Evolutionary conservation across 2,329 filamentous ascomycete species (phyloP), one percentile per base, ranked within the genome.

Genomic region (Colletotrichum sp.): DNA sequence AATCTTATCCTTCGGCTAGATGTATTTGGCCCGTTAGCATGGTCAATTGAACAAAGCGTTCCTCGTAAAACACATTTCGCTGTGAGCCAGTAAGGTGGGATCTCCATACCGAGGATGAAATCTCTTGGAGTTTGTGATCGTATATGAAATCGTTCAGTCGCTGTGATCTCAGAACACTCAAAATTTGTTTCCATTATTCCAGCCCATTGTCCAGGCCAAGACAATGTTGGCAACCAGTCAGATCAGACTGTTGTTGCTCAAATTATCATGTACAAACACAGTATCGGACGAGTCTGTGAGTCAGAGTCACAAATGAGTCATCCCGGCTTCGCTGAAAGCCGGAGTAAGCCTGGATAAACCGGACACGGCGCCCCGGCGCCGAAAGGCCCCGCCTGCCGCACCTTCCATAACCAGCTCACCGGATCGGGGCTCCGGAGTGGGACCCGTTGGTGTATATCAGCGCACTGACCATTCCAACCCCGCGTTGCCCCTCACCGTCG

Each of bases 391-490:
- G 3, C 18, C 21, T n/a, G 26, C 28, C 28, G 26, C 71, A 38
- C 21, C 38, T 24, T 57, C 60, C 68, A n/a, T 28, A 30, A 57
- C 36, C 36, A 38, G 66, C 58, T 30, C 32, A 8, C 67, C 71
- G 67, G 60, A 60, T 36, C 67, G 67, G 38, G 12, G n/a, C 16
- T n/a, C 3, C 67, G 67, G 67, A 43, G 18, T 52, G 61, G 21
- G 38, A 18, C 72, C 26, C 28, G 6, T n/a, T 15, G 8, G 60
- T 38, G 16, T 61, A 24, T 10, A 8, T n/a, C 8, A 12, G 18
- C 34, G 74, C 74, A 76, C 48, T 58, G 70, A 65, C 74, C 73
- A 74, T 28, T 21, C 12, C 6, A 15, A 65, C 70, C 73, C 73
- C 69, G 64, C 70, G 70, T 43, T 32, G 21, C 73, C 64, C 28